Evolutionary conservation across 768 basidiomycete species (phyloP).

Genomic region (Cystobasidiopsis lactophilus): DNA sequence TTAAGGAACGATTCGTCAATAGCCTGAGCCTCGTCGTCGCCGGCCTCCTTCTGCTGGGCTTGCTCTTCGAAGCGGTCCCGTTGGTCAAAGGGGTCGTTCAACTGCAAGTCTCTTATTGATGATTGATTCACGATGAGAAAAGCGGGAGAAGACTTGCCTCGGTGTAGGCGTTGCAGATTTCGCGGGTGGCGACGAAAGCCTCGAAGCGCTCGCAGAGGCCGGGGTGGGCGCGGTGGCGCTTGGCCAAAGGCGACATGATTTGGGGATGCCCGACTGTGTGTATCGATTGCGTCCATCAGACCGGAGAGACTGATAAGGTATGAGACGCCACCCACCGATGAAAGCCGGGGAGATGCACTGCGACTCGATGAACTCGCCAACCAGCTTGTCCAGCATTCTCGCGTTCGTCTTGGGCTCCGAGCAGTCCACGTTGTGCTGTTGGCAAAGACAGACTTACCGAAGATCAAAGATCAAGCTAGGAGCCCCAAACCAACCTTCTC

Average conservation of each 20-base stretch:
- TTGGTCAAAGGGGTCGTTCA: slow-evolving; percentile 98
- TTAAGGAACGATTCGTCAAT: slow-evolving; percentile 89
- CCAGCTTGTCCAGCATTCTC: slow-evolving; percentile 91
- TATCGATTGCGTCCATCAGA: neutral
- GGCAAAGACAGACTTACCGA: too few species aligned
- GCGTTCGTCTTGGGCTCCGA: slow-evolving; percentile 87
- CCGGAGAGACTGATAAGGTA: neutral
- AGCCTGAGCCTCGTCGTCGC: slow-evolving; percentile 95
- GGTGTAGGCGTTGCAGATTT: slow-evolving; percentile 93
- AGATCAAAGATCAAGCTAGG: neutral
- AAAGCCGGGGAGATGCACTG: slow-evolving; percentile 91
- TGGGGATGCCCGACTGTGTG: slow-evolving; percentile 82
- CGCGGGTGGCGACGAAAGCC: slow-evolving; percentile 92
- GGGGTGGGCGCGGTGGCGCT: slow-evolving; percentile 89
- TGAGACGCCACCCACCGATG: slow-evolving; percentile 63
- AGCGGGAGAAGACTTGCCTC: slow-evolving; percentile 27
- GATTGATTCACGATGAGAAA: neutral
- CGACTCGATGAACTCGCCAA: slow-evolving; percentile 92
- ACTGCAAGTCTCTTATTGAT: slow-evolving; percentile 20
- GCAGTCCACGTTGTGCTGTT: slow-evolving; percentile 84
- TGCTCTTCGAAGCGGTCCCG: slow-evolving; percentile 82
- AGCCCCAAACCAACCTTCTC: slow-evolving; percentile 38
- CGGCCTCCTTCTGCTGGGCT: slow-evolving; percentile 77
- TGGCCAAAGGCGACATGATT: slow-evolving; percentile 98
- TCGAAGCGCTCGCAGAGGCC: slow-evolving; percentile 98